Base-by-base conservation (phyloP, 768 basidiomycete genomes). In the Dendrothele bispora region DNA sequence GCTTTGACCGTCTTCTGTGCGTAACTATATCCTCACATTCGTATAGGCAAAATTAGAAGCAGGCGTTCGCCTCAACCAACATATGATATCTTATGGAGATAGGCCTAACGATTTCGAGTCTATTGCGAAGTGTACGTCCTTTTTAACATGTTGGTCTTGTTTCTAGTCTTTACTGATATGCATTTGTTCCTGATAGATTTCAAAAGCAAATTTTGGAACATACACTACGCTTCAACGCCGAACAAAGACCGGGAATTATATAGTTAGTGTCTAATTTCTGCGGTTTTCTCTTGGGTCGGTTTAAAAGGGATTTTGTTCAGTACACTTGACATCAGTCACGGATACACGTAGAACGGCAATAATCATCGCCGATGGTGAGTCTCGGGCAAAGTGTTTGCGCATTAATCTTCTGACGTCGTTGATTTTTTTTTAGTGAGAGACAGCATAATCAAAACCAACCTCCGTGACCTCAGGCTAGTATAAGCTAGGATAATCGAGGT, bases 241-340 rank as follows among this genome's bases (percentile, higher is more conserved):
- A 88, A 87, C 63, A 86, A 77, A 55, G 77, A 78, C 34, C 81
- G 89, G 25, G 87, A 88, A 51, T 66, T 88, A 14, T 86, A 83
- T 59, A 80, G 89, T 90, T 56, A 48, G 84, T 66, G 25, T 15
- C 38, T 20, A 36, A 43, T 37, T 30, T 34, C 24, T 35, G 36
- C 36, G 51, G 28, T 30, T 32, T 41, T 45, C 7, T 26, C 21
- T 25, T 39, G 25, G 25, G 26, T 22, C 22, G 39, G 25, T 27
- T 28, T 38, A 49, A 17, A 48, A 27, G 40, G 14, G 18, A 35
- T 50, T 36, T 40, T 53, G 28, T 5, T 17, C 52, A 91, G 89
- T 88, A 45, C 88, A 91, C 64, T 72, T 84, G 48, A 91, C 89
- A 8, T 78, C 86, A 43, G 89, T 91, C 40, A 89, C 84, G n/a